Evolutionary conservation across 805 yeast species (phyloP), one percentile per base, ranked within the genome.

Genomic region (Huiozyma naganishii): DNA sequence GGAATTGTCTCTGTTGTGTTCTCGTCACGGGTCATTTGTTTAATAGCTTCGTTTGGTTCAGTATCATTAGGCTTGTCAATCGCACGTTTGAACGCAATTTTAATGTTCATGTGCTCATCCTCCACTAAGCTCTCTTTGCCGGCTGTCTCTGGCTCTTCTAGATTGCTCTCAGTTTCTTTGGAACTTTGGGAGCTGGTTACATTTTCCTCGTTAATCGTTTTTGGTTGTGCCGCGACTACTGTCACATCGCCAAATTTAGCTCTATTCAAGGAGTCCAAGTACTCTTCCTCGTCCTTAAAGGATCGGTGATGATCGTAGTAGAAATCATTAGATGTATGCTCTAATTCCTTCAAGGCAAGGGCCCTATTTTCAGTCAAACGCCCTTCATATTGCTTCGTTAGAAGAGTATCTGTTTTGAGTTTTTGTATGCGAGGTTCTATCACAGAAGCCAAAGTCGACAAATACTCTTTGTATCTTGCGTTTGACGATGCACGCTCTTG

Each of bases 291-390:
- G 13, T 49, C 51, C 41, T 48, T 59, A 47, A 43, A 54, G 1
- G 57, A 41, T 38, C 64, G 48, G 36, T 48, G 55, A 38, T 50
- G 58, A 49, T 57, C 62, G 42, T 57, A 48, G 41, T 55, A 51
- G 3, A 48, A 47, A 41, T 59, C 64, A 11, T 43, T 41, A 4
- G 54, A 52, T 11, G 44, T 34, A 34, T 55, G 55, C 29, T 50
- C 28, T 9, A 61, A 43, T 30, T 56, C 60, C 37, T 58, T 59
- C 40, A 56, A 37, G 34, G 47, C 40, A 7, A 53, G 32, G 7
- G 57, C 41, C 39, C 52, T 43, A 13, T 56, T 50, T 17, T 46
- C 41, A 7, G 37, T 9, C 10, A 48, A 37, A 6, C 39, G 34
- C 6, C 37, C 32, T 32, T 56, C 58, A 39, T 58, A 58, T 33